Conservation (phyloP, 2,329 filamentous ascomycete genomes). For the Blastomyces gilchristii region DNA sequence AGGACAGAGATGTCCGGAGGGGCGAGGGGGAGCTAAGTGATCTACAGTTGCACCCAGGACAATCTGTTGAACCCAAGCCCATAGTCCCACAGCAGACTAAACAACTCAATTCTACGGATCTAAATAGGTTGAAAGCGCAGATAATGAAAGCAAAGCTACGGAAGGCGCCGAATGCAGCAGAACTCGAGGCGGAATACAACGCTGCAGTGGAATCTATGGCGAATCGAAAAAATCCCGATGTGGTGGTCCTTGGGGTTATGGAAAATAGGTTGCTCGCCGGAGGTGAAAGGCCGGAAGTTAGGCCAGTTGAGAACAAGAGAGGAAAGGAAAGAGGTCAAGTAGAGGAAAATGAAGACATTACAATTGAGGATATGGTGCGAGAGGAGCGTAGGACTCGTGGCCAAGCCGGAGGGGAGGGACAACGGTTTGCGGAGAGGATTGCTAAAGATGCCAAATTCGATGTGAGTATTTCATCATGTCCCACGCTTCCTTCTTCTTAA, state of each 20-base stretch:
- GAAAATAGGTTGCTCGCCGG: slow-evolving; percentile 83
- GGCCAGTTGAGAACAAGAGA: slow-evolving; percentile 64
- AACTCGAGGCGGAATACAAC: slow-evolving; percentile 77
- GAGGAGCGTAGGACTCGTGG: slow-evolving; percentile 81
- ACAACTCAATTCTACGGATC: slow-evolving; percentile 60
- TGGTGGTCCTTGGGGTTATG: slow-evolving; percentile 76
- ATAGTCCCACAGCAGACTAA: slow-evolving; percentile 38
- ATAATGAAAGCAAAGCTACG: slow-evolving; percentile 93
- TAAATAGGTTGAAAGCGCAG: slow-evolving; percentile 85
- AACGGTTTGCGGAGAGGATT: slow-evolving; percentile 80
- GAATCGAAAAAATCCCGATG: slow-evolving; percentile 49
- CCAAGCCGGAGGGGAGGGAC: slow-evolving; percentile 66
- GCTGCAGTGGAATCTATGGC: slow-evolving; percentile 56
- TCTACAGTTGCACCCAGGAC: slow-evolving; percentile 30
- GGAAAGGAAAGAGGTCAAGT: slow-evolving; percentile 76
- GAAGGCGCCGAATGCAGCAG: slow-evolving; percentile 60
- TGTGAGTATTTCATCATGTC: slow-evolving; percentile 28
- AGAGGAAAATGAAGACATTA: slow-evolving; percentile 90
- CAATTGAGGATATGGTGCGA: slow-evolving; percentile 89
- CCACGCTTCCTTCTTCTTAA: not conserved
- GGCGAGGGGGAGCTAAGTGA: slow-evolving; percentile 26
- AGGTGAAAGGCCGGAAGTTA: slow-evolving; percentile 63
- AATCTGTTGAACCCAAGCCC: slow-evolving; percentile 50
- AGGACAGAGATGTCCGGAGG: slow-evolving; percentile 21
- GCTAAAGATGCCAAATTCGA: slow-evolving; percentile 86